phyloP scores from a whole-genome alignment of 257 asterid genomes.

The Solanum chiquidenum region DNA sequence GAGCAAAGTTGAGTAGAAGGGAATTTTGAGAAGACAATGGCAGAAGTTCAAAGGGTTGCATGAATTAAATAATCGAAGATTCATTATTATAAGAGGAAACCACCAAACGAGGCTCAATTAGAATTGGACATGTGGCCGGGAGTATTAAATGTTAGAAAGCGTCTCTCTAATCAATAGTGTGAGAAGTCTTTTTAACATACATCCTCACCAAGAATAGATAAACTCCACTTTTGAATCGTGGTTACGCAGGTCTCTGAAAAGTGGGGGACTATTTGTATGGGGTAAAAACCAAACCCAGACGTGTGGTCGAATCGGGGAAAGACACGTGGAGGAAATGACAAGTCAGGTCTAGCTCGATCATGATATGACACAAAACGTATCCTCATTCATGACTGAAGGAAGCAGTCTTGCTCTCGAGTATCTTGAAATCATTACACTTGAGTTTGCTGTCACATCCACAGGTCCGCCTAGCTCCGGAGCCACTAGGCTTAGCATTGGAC shows the following conservation, averaged over 20 bases:
- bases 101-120: background rate
- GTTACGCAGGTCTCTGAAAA: background rate
- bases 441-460: background rate
- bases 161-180: no score
- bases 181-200: no score
- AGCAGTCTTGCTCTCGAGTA: background rate
- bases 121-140: background rate
- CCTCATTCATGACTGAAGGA: background rate
- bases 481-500: background rate
- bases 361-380: background rate
- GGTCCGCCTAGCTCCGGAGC: background rate
- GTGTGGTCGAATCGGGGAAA: background rate
- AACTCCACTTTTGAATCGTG: background rate
- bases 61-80: background rate
- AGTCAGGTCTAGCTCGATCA: background rate
- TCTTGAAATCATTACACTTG: background rate
- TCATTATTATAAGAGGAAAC: background rate
- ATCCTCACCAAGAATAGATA: background rate
- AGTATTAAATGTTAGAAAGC: no score
- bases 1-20: background rate
- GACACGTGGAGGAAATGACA: background rate
- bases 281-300: background rate
- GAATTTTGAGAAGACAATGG: background rate
- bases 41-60: background rate
- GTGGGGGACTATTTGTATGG: background rate